Evolutionary conservation across 805 yeast genomes (phyloP).

Genomic region (Metschnikowia drakensbergensis): DNA sequence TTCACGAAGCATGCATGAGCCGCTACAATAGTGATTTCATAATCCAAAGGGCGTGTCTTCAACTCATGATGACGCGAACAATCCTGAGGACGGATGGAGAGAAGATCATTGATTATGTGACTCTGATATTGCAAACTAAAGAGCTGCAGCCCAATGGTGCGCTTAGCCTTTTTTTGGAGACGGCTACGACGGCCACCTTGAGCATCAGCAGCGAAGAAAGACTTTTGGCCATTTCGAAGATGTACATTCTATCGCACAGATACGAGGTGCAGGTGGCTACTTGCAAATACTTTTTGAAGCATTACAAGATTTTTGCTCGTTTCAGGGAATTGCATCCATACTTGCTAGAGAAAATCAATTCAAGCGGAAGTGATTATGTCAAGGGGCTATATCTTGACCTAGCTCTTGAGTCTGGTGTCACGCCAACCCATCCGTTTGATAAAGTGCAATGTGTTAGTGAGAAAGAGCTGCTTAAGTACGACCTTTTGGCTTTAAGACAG

Average conservation of each 20-base stretch:
- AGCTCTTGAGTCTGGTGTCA: background rate
- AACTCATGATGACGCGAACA: constrained; percentile 1
- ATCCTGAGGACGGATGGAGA: background rate
- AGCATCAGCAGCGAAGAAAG: constrained; percentile 16
- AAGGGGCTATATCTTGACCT: constrained; percentile 1
- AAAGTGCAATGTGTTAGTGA: background rate
- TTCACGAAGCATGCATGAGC: constrained; percentile 34
- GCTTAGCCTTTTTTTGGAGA: constrained; percentile 32
- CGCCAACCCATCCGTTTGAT: background rate
- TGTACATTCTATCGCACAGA: background rate
- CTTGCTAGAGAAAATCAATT: background rate
- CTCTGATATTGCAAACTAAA: background rate
- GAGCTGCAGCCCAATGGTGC: constrained; percentile 10
- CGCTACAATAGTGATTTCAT: background rate
- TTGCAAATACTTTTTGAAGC: constrained; percentile 3
- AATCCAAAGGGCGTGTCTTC: constrained; percentile 10
- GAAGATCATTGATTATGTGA: background rate
- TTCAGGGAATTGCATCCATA: constrained; percentile 1
- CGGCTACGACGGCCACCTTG: constrained; percentile 19
- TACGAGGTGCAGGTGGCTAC: constrained; percentile 10
- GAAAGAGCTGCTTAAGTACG: background rate
- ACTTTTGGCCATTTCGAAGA: background rate
- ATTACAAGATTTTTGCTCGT: background rate
- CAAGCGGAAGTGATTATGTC: background rate
- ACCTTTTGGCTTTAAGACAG: constrained; percentile 1